Evolutionary conservation across 208 protist genomes (phyloP), one percentile per base, ranked within the genome.

Genomic region (Jaenimonas drosophilae): DNA sequence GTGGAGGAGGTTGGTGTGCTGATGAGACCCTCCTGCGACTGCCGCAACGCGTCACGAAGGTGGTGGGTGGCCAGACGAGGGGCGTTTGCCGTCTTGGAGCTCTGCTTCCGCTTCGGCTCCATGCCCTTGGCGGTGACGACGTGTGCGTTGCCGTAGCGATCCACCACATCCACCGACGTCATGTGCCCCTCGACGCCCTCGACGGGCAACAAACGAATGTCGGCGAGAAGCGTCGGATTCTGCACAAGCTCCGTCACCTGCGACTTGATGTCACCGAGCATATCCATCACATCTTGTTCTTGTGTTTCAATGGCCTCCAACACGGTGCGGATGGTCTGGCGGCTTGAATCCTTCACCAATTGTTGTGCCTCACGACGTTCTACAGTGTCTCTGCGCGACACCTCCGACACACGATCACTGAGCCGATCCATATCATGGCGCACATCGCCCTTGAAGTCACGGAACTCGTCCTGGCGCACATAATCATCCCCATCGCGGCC

Each of bases 101-200:
- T 21, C 9, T 11, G 14, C n/a, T 7, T 11, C 14, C 9, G 37
- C 6, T 7, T 11, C 11, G 7, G 14, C 16, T 21, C 16, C 16
- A 21, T 17, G 16, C 7, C 19, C 37, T 21, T 42, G 7, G 19
- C 14, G 23, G 31, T 34, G 31, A 34, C 31, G 31, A 20, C 37
- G 37, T 7, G 16, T 42, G 6, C 16, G 14, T 6, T 20, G 37
- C 6, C 19, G 37, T 42, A 25, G 6, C 7, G 9, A 21, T 14
- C 30, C 30, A 7, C n/a, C n/a, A 7, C 19, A 11, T 42, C 6
- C 9, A 20, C 16, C 16, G 37, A 42, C 7, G 14, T 6, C 9
- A 42, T 7, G 37, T 42, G 37, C 37, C 23, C 37, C 37, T 25
- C 37, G n/a, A 42, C 37, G 9, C 37, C 16, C 6, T 42, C 37